Evolutionary conservation across 345 rosid species (phyloP), one percentile per base, ranked within the genome.

Genomic region (Limnanthes douglasii): DNA sequence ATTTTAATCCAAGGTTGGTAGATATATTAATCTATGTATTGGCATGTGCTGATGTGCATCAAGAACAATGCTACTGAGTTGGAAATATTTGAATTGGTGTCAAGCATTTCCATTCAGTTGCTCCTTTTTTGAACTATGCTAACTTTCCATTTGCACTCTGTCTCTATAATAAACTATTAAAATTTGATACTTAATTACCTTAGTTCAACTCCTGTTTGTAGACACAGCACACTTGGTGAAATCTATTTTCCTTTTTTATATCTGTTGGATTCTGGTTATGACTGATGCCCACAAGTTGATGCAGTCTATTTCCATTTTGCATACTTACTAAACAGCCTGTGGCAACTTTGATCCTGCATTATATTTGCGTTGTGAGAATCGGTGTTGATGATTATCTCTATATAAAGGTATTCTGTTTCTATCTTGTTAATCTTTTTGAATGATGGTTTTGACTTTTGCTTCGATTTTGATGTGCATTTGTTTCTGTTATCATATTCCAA

Each of bases 321-420:
- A 90, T 95, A 47, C 61, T 48, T 94, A 84, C 59, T 83, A 84
- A 45, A 33, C 34, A 27, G 78, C 92, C 9, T 79, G 94, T 44
- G 94, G 84, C 62, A 90, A 90, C 51, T 84, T 77, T 39, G 98
- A 90, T 48, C 77, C 82, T 39, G 43, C 79, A 11, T 90, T 90
- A 45, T 80, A 90, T 61, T 78, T 85, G 11, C 75, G 74, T 21
- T 90, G 83, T 68, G 80, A 90, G 62, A 79, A 90, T 58, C 84
- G 95, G 94, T 90, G 98, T 19, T n/a, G 98, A 80, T 53, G 92
- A 90, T 59, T 84, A 84, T 54, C 84, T 90, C 45, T 90, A 66
- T 53, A 77, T 90, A 35, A 77, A 74, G 94, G 95, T 90, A 51
- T 33, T 46, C 33, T 5, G 3, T 1, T 30, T 10, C 13, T 30